These are phyloP conservation scores for Pichia sp. DNA, from an alignment of 1,139 yeast species.

Conservation along the genomic window DNA sequence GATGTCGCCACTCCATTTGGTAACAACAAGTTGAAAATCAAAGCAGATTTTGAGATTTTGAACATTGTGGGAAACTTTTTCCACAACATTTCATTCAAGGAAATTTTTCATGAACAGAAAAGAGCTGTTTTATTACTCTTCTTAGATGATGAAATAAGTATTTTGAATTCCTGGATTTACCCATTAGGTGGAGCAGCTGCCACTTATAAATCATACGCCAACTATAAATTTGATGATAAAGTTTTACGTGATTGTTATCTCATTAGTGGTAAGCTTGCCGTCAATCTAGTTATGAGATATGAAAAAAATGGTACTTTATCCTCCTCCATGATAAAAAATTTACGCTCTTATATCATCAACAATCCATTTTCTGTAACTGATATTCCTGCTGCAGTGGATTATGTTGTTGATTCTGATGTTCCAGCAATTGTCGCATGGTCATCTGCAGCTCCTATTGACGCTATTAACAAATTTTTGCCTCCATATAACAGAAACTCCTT, in stretches of 20 bases:
- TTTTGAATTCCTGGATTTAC: conserved; percentile 73
- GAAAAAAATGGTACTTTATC: conserved; percentile 24
- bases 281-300: conserved; percentile 63
- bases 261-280: conserved; percentile 72
- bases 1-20: conserved; percentile 77
- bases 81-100: conserved; percentile 9
- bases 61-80: conserved; percentile 43
- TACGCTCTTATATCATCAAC: conserved; percentile 23
- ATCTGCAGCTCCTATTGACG: conserved; percentile 76
- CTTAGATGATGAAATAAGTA: conserved; percentile 70
- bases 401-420: conserved; percentile 43
- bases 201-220: conserved; percentile 25
- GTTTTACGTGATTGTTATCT: conserved; percentile 53
- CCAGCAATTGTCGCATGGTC: conserved; percentile 66
- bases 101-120: conserved; percentile 35
- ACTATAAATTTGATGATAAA: conserved; percentile 35
- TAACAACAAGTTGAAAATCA: conserved; percentile 66
- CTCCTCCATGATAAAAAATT: conserved; percentile 14
- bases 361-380: conserved; percentile 61
- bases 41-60: conserved; percentile 62
- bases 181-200: conserved; percentile 52
- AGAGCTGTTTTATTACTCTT: conserved; percentile 54
- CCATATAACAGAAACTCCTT: conserved; percentile 64
- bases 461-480: conserved; percentile 81
- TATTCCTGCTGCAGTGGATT: conserved; percentile 63